These are phyloP conservation scores for Astrephomene gubernaculifera DNA, from an alignment of 139 green algal species.

Conservation along the genomic window DNA sequence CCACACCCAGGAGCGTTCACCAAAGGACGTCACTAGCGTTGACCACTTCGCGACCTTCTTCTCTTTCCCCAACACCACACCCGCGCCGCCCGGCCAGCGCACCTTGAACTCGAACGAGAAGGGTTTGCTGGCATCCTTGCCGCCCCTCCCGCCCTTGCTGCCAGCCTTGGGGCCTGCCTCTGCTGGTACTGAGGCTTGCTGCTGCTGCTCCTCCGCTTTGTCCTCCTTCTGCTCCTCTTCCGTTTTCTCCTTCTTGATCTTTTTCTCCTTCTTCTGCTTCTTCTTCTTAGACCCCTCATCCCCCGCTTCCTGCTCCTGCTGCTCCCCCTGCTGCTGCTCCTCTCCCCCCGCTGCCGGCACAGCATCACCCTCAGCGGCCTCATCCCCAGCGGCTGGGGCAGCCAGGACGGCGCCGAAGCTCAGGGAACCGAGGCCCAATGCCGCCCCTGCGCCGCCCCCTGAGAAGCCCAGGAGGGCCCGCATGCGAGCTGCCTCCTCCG, in stretches of 20 bases:
- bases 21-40: neutral
- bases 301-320: neutral
- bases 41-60: neutral
- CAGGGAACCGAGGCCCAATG: no score
- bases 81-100: neutral
- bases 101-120: slow-evolving; percentile 32
- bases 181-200: neutral
- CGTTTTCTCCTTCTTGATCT: slow-evolving; percentile 1
- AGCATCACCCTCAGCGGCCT: no score
- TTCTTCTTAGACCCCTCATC: neutral
- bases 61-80: neutral
- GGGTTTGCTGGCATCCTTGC: neutral
- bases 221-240: neutral
- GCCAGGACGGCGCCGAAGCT: neutral
- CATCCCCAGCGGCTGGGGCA: no score
- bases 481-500: slow-evolving; percentile 75
- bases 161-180: neutral
- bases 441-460: neutral
- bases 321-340: neutral
- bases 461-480: slow-evolving; percentile 64
- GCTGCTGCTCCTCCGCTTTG: neutral
- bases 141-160: neutral
- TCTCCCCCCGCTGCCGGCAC: neutral
- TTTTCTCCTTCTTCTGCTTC: slow-evolving; percentile 1
- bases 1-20: neutral